A percentile compares a stretch with the other conserved stretches of the same genome.
Conservation (phyloP, 306 rosid species). For the Cucumis cinereus region DNA sequence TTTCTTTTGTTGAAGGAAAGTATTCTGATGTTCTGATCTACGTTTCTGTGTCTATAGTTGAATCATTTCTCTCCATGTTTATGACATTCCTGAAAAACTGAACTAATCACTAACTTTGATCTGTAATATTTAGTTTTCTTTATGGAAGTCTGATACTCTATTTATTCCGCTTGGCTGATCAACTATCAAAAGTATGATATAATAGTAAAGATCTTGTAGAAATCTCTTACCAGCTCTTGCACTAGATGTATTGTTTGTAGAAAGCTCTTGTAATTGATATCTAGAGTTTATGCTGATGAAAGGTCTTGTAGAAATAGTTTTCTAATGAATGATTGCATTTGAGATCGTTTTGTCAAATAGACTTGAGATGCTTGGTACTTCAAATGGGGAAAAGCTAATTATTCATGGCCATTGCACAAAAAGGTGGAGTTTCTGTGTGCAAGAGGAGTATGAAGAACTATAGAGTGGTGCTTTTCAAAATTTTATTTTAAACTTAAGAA, state of each 20-base stretch:
- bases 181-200: neutral
- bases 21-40: neutral
- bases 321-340: neutral
- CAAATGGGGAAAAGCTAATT: slow-evolving; percentile 18
- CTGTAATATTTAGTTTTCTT: neutral
- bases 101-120: neutral
- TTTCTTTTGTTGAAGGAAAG: neutral
- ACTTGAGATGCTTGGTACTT: neutral
- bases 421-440: too few species aligned
- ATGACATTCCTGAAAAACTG: neutral
- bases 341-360: neutral
- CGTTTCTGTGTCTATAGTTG: neutral
- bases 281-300: too few species aligned
- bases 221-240: too few species aligned
- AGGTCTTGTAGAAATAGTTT: neutral
- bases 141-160: neutral
- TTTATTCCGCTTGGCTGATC: neutral
- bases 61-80: neutral
- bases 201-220: neutral
- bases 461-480: too few species aligned
- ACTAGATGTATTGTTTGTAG: too few species aligned
- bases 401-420: too few species aligned
- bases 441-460: too few species aligned
- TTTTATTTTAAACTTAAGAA: too few species aligned
- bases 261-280: too few species aligned